Conservation (phyloP, 805 yeast genomes). For the Candida koratica region DNA sequence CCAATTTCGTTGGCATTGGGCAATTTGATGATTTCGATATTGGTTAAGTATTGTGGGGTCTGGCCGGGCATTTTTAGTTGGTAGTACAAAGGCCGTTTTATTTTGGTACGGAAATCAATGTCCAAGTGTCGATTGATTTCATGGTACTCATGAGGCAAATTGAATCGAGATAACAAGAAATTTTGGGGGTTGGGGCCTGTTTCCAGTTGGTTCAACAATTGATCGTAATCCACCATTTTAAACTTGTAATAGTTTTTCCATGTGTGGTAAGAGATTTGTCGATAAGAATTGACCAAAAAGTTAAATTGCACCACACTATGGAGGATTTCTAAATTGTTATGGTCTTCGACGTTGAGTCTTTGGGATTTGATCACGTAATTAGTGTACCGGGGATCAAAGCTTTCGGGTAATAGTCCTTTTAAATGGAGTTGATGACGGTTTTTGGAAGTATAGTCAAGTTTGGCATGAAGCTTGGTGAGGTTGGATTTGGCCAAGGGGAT, state of each 20-base stretch:
- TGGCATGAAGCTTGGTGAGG: conserved; percentile 17
- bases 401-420: conserved; percentile 38
- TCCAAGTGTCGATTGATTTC: conserved; percentile 34
- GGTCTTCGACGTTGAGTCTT: conserved; percentile 32
- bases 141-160: conserved; percentile 29
- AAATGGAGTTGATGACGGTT: conserved; percentile 22
- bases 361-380: conserved; percentile 28
- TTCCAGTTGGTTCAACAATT: conserved; percentile 16
- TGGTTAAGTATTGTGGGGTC: conserved; percentile 33
- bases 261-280: conserved; percentile 36
- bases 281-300: conserved; percentile 34
- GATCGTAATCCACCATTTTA: conserved; percentile 38
- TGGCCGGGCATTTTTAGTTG: conserved; percentile 28
- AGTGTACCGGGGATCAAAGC: conserved; percentile 27
- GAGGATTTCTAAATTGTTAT: conserved; percentile 39
- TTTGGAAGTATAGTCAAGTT: conserved; percentile 16
- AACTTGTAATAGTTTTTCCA: conserved; percentile 39
- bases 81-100: conserved; percentile 36
- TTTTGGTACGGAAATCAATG: conserved; percentile 27
- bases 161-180: conserved; percentile 23
- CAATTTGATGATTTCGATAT: conserved; percentile 37
- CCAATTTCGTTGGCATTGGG: conserved; percentile 42
- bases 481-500: conserved; percentile 18
- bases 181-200: conserved; percentile 14
- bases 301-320: conserved; percentile 42